These are phyloP conservation scores for Globisporangium abappressorium DNA, from an alignment of 352 stramenopile genomes.

Conservation along the genomic window DNA sequence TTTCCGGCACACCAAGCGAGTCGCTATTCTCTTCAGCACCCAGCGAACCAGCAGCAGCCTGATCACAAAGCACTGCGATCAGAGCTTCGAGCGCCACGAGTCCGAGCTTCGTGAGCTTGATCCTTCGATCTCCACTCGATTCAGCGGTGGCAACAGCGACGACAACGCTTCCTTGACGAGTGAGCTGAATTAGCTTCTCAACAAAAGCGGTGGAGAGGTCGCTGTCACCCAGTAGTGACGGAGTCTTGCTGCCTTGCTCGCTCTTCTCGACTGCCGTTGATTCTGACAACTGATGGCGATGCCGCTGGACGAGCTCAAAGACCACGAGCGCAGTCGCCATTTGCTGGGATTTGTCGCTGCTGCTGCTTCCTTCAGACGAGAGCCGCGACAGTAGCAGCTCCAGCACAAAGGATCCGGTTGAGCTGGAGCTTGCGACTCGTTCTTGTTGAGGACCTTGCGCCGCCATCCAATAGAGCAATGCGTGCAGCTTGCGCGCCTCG, in stretches of 20 bases:
- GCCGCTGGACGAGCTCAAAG: constrained; percentile 58
- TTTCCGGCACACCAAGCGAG: too few relatives aligned
- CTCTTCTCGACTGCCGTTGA: neutral
- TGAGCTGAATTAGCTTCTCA: constrained; percentile 6
- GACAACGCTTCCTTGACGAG: constrained; percentile 3
- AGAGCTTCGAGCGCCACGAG: constrained; percentile 53
- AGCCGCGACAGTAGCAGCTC: constrained; percentile 38
- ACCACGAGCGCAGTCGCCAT: constrained; percentile 50
- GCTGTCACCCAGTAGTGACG: constrained; percentile 4
- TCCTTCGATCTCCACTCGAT: neutral
- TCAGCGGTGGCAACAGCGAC: neutral
- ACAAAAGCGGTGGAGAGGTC: constrained; percentile 3
- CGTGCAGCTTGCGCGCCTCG: constrained; percentile 44
- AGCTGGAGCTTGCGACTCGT: neutral
- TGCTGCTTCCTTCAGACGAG: constrained; percentile 2
- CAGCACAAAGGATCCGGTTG: constrained; percentile 20
- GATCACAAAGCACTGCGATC: constrained; percentile 33
- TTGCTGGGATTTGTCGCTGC: constrained; percentile 42
- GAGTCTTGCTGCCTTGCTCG: neutral
- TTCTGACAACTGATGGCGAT: constrained; percentile 1
- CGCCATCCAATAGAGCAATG: constrained; percentile 58
- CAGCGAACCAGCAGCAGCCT: constrained; percentile 14
- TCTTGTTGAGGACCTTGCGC: neutral
- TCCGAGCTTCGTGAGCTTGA: constrained; percentile 55
- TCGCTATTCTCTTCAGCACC: neutral